Evolutionary conservation across 2,329 filamentous ascomycete genomes (phyloP).

Genomic region (Cylindrodendrum hubeiense): DNA sequence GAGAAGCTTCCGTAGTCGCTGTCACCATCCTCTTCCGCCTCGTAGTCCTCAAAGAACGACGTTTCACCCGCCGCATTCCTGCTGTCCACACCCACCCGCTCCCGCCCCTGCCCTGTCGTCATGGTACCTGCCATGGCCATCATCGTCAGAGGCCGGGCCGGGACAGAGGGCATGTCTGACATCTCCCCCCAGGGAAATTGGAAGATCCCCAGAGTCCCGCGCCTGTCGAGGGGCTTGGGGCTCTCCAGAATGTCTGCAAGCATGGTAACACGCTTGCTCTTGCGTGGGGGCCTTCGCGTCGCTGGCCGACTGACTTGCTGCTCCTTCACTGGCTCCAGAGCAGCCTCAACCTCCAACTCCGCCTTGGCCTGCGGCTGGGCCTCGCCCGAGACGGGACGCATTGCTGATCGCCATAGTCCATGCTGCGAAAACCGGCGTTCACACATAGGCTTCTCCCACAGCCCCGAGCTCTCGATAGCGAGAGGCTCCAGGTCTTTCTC

Average conservation of each 20-base stretch:
- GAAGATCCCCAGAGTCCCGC: constrained; percentile 72
- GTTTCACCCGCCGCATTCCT: constrained; percentile 55
- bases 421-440: constrained; percentile 15
- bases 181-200: constrained; percentile 75
- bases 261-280: constrained; percentile 67
- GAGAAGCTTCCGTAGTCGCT: constrained; percentile 39
- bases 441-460: constrained; percentile 35
- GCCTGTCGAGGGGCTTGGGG: constrained; percentile 69
- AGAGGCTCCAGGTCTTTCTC: constrained; percentile 33
- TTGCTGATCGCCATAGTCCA: constrained; percentile 37
- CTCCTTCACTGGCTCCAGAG: constrained; percentile 30
- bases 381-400: constrained; percentile 6
- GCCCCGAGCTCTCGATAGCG: constrained; percentile 36
- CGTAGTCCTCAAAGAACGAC: constrained; percentile 72
- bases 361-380: background rate
- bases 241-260: constrained; percentile 74
- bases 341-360: constrained; percentile 17
- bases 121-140: constrained; percentile 66
- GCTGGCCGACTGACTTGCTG: constrained; percentile 53
- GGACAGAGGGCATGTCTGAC: constrained; percentile 66
- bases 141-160: constrained; percentile 52
- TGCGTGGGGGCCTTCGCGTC: constrained; percentile 66
- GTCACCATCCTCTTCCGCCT: constrained; percentile 62
- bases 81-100: constrained; percentile 20
- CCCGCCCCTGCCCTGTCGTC: constrained; percentile 41